Evolutionary conservation across 2,329 filamentous ascomycete genomes (phyloP).

Genomic region (Aspergillus luchuensis): DNA sequence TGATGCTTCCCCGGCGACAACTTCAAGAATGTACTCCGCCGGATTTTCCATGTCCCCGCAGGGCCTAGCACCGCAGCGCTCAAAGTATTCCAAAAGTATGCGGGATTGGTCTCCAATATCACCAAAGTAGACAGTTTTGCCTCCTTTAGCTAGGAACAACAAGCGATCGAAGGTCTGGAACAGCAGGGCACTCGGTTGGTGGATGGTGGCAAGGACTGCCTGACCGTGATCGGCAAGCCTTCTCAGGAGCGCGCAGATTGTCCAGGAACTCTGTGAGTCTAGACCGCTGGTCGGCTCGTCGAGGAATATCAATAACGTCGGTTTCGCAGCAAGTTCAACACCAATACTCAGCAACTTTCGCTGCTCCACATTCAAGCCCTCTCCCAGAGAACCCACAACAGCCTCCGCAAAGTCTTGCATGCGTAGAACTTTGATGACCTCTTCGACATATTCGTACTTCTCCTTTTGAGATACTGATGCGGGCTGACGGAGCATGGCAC

Average conservation of each 20-base stretch:
- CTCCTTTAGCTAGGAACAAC: slow-evolving; percentile 64
- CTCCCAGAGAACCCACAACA: slow-evolving; percentile 81
- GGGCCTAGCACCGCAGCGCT: slow-evolving; percentile 58
- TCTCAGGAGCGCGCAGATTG: slow-evolving; percentile 79
- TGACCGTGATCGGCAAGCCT: slow-evolving; percentile 85
- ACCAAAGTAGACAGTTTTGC: slow-evolving; percentile 69
- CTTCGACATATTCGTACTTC: slow-evolving; percentile 82
- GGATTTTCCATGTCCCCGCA: slow-evolving; percentile 68
- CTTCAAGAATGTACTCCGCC: slow-evolving; percentile 70
- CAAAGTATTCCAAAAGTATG: slow-evolving; percentile 64
- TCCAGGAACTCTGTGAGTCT: slow-evolving; percentile 88
- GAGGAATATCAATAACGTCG: slow-evolving; percentile 80
- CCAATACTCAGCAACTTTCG: slow-evolving; percentile 81
- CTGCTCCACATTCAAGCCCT: slow-evolving; percentile 66
- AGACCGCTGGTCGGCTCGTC: slow-evolving; percentile 89
- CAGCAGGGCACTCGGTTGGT: slow-evolving; percentile 87
- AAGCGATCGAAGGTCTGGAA: slow-evolving; percentile 77
- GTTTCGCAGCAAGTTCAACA: slow-evolving; percentile 89
- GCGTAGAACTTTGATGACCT: slow-evolving; percentile 82
- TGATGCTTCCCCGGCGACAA: slow-evolving; percentile 57
- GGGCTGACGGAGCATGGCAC: slow-evolving; percentile 80
- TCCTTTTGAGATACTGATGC: slow-evolving; percentile 67
- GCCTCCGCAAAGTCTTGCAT: slow-evolving; percentile 90
- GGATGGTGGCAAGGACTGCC: slow-evolving; percentile 89
- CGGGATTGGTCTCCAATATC: slow-evolving; percentile 61